Evolutionary conservation across 129 eudicot genomes (phyloP).

Genomic region (Flaveria robusta): DNA sequence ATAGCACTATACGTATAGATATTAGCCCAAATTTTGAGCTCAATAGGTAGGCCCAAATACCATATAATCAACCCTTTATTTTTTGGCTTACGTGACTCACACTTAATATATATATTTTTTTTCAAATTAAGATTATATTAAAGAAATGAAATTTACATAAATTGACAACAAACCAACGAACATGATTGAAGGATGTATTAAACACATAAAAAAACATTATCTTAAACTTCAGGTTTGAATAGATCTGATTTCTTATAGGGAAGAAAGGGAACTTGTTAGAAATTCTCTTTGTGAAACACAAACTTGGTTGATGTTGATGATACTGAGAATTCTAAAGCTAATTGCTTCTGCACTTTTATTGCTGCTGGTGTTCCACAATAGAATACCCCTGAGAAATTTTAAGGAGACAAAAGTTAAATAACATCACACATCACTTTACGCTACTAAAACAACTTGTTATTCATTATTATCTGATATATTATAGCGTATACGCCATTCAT

Average conservation of each 20-base stretch:
- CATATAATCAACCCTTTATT: no score
- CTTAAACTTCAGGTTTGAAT: neutral
- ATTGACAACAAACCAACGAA: neutral
- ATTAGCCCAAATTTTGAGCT: no score
- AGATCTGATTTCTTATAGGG: neutral
- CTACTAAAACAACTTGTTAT: neutral
- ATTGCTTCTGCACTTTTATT: neutral
- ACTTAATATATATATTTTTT: no score
- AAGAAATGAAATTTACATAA: neutral
- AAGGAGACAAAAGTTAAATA: neutral
- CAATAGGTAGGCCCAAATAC: no score
- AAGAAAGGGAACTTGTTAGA: no score
- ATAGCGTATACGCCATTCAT: neutral
- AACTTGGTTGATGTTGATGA: slow-evolving; percentile 1
- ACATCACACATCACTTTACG: neutral
- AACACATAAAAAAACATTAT: neutral
- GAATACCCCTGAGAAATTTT: slow-evolving; percentile 4
- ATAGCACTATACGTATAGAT: no score
- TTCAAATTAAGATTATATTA: neutral
- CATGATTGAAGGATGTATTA: neutral
- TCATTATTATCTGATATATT: neutral
- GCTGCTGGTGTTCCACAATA: slow-evolving; percentile 1
- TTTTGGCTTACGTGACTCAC: no score
- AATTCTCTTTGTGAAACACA: slow-evolving; percentile 20
- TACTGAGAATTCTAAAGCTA: neutral